These are phyloP conservation scores for Globisporangium middletonii DNA, from an alignment of 352 stramenopile species.

Conservation along the genomic window DNA sequence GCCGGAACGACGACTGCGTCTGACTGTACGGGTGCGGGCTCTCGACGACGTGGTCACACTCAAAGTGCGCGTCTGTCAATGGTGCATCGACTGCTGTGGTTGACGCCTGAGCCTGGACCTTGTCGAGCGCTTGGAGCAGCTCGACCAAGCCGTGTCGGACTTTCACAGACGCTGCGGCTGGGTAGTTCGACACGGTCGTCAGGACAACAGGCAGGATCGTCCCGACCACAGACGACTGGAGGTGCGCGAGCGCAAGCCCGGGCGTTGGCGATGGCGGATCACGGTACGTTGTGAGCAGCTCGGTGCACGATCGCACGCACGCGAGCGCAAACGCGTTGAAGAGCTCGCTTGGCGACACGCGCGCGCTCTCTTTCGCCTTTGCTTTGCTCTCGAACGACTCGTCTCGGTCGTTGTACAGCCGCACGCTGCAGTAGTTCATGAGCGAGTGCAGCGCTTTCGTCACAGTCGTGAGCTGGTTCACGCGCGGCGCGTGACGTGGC, in stretches of 20 bases:
- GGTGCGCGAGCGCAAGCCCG: neutral
- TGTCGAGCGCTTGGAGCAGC: slow-evolving; percentile 30
- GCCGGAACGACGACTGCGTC: slow-evolving; percentile 48
- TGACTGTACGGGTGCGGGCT: slow-evolving; percentile 63
- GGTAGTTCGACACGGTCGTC: slow-evolving; percentile 36
- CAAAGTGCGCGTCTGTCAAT: slow-evolving; percentile 22
- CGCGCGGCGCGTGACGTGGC: neutral
- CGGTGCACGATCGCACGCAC: slow-evolving; percentile 30
- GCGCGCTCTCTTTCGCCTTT: slow-evolving; percentile 8
- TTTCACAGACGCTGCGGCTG: slow-evolving; percentile 21
- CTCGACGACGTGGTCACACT: slow-evolving; percentile 44
- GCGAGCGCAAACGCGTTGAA: slow-evolving; percentile 39
- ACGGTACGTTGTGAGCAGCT: slow-evolving; percentile 16
- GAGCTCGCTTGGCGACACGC: slow-evolving; percentile 12
- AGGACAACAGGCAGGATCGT: slow-evolving; percentile 44
- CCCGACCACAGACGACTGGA: slow-evolving; percentile 30
- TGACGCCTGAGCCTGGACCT: neutral
- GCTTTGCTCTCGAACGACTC: slow-evolving; percentile 11
- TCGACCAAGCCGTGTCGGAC: slow-evolving; percentile 19
- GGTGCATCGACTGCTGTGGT: neutral
- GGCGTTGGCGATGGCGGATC: neutral
- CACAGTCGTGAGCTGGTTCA: slow-evolving; percentile 18
- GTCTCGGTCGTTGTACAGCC: slow-evolving; percentile 28
- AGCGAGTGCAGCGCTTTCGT: slow-evolving; percentile 36
- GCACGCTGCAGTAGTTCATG: slow-evolving; percentile 40